Evolutionary conservation across 768 basidiomycete genomes (phyloP), one percentile per base, ranked within the genome.

Genomic region (Tephrocybe sp.): DNA sequence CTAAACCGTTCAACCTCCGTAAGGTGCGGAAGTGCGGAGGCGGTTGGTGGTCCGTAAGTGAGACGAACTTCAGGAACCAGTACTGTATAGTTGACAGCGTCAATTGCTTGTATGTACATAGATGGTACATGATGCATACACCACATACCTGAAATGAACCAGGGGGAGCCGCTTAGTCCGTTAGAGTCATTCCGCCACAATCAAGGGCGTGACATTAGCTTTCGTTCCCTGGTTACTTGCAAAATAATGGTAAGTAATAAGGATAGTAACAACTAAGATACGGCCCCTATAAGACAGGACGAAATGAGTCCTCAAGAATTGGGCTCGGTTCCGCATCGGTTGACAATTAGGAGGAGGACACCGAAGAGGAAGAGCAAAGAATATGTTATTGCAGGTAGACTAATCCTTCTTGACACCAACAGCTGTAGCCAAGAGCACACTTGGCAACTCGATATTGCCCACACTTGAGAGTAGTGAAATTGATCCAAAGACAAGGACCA

Each of bases 401-500:
- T 60, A 85, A 24, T 86, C 84, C 63, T 68, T 81, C 68, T 79
- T 81, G 41, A 63, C 63, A 50, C 71, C 68, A 24, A 77, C 67
- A 50, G 80, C 76, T 42, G 80, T 80, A 15, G 84, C 84, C 22
- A 83, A 73, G 24, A 93, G 66, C 19, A 84, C 86, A 56, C 84
- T 86, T n/a, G 91, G 91, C 46, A 92, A 67, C 54, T 80, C 75
- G 52, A 79, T 69, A 37, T 67, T 68, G 16, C 84, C 88, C 29
- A 90, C 75, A 7, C 70, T 72, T 44, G 77, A 83, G 13, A 93
- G 74, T 24, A 93, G 65, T 5, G 77, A 77, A 30, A 91, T 69
- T 1, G 87, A 83, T 13, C 84, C 85, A n/a, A 72, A 75, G 29
- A 86, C 71, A 47, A 91, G 65, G 21, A 91, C 65, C 19, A 89